These are phyloP conservation scores for Geum urbanum DNA, from an alignment of 306 rosid species.

Conservation along the genomic window DNA sequence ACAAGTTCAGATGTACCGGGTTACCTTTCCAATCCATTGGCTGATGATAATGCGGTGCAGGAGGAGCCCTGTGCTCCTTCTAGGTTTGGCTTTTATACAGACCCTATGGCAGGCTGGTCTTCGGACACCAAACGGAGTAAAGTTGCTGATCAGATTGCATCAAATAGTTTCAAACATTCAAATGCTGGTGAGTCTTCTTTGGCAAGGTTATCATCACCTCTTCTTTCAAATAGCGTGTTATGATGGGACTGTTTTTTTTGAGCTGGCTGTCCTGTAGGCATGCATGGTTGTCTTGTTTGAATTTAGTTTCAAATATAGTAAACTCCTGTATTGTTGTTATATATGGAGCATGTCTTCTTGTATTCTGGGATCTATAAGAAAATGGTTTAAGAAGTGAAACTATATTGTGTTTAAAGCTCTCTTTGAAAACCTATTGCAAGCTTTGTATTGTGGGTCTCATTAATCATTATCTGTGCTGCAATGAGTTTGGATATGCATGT, in stretches of 20 bases:
- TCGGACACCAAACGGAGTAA: constrained; percentile 40
- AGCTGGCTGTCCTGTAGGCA: background rate
- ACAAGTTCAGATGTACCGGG: constrained; percentile 30
- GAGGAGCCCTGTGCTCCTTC: constrained; percentile 41
- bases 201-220: constrained; percentile 35
- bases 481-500: background rate
- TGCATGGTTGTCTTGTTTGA: background rate
- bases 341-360: background rate
- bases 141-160: constrained; percentile 24
- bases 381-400: background rate
- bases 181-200: constrained; percentile 25
- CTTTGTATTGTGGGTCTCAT: background rate
- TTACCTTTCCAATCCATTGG: constrained; percentile 71
- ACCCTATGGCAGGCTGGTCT: constrained; percentile 85
- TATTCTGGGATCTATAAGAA: background rate
- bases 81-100: constrained; percentile 83
- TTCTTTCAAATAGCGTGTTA: constrained; percentile 36
- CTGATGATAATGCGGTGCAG: constrained; percentile 37
- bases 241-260: background rate
- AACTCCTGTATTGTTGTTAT: background rate
- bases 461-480: background rate
- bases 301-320: background rate
- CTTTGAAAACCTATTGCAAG: background rate
- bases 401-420: background rate
- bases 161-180: constrained; percentile 38